These are phyloP conservation scores for Henckelia pumila DNA, from an alignment of 257 asterid genomes.

Conservation along the genomic window DNA sequence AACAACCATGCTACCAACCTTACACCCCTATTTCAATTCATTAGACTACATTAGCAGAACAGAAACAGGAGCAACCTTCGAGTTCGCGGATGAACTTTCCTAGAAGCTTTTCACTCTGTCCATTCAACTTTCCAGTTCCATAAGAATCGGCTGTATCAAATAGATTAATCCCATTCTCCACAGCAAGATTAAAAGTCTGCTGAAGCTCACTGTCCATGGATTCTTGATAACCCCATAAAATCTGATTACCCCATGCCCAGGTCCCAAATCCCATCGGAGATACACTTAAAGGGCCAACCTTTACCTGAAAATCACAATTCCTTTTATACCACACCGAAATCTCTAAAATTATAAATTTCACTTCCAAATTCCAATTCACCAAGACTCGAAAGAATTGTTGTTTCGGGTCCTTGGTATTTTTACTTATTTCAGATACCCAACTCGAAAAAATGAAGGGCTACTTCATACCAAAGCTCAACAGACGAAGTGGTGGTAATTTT, in stretches of 20 bases:
- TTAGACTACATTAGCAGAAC: not conserved
- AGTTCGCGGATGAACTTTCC: conserved; percentile 73
- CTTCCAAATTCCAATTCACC: not conserved
- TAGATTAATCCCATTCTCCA: conserved; percentile 72
- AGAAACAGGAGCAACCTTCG: conserved; percentile 37
- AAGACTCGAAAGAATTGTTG: not conserved
- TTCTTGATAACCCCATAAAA: conserved; percentile 92
- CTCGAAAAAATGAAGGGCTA: no score
- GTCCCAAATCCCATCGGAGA: conserved; percentile 99
- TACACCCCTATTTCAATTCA: not conserved
- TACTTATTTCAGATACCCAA: no score
- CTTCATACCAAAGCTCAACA: not conserved
- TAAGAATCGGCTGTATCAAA: conserved; percentile 98
- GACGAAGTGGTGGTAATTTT: not conserved
- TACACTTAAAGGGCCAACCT: conserved; percentile 68
- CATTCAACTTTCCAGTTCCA: conserved; percentile 84
- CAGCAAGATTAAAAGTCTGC: conserved; percentile 73
- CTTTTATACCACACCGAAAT: not conserved
- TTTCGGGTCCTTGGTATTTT: not conserved
- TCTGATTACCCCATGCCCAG: conserved; percentile 99
- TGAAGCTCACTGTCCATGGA: conserved; percentile 91
- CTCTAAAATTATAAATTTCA: not conserved
- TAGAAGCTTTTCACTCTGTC: conserved; percentile 93
- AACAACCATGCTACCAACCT: no score
- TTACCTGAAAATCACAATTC: conserved; percentile 47